A percentile compares a stretch with the other conserved stretches of the same genome.
Conservation (phyloP, 805 yeast species). For the Hanseniaspora thailandica region DNA sequence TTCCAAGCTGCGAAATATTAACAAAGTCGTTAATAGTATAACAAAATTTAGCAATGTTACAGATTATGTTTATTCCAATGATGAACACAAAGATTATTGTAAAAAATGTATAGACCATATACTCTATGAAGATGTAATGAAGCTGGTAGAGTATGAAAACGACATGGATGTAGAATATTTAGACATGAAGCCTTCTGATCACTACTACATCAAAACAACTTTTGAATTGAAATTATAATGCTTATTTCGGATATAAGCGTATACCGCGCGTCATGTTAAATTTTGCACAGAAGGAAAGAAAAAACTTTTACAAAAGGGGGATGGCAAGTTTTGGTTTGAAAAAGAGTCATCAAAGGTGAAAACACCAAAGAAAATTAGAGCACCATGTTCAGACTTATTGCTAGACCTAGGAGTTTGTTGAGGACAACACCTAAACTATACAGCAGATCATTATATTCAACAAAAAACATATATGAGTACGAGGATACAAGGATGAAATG, state of each 20-base stretch:
- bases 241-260: neutral
- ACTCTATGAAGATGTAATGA: neutral
- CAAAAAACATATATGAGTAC: neutral
- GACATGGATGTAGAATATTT: neutral
- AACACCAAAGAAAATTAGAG: neutral
- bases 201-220: neutral
- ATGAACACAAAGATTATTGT: neutral
- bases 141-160: neutral
- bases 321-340: too few species aligned
- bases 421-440: neutral
- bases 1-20: conserved; percentile 5
- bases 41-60: neutral
- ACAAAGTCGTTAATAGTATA: neutral
- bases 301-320: too few species aligned
- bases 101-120: conserved; percentile 10
- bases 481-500: conserved; percentile 11
- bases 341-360: neutral
- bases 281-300: neutral
- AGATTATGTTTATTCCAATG: neutral
- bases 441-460: neutral
- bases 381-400: neutral
- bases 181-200: conserved; percentile 4
- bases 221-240: neutral
- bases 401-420: neutral
- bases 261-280: neutral